phyloP scores from a whole-genome alignment of 331 rosid genomes.

The Quercus tomentella region DNA sequence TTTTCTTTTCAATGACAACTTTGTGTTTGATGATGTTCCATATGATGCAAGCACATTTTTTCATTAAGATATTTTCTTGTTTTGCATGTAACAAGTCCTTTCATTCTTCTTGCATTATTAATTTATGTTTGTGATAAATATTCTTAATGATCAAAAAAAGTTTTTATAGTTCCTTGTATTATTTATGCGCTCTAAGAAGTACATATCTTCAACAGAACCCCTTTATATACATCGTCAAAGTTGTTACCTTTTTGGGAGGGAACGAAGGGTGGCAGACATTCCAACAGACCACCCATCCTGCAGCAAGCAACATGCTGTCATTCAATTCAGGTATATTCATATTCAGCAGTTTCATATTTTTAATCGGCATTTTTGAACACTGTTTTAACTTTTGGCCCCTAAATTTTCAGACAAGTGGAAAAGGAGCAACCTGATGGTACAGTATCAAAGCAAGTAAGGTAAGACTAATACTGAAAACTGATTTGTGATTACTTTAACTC shows the following conservation, averaged over 20 bases:
- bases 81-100: background rate
- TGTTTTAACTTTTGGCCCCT: background rate
- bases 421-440: slow-evolving; percentile 79
- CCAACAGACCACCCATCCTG: slow-evolving; percentile 99
- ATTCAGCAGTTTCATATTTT: slow-evolving; percentile 2
- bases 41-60: background rate
- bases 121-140: background rate
- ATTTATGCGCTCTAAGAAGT: slow-evolving; percentile 16
- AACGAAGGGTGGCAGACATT: slow-evolving; percentile 92
- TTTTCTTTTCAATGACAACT: background rate
- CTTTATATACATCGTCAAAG: slow-evolving; percentile 94
- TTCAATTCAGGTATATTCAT: slow-evolving; percentile 72
- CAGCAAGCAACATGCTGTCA: slow-evolving; percentile 99
- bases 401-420: slow-evolving; percentile 67
- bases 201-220: slow-evolving; percentile 62
- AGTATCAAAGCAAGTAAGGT: slow-evolving; percentile 59
- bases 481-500: background rate
- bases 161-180: background rate
- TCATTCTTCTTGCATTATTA: slow-evolving; percentile 13
- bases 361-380: background rate
- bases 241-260: slow-evolving; percentile 96
- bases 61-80: background rate
- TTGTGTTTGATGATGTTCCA: slow-evolving; percentile 2
- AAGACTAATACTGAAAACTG: background rate
- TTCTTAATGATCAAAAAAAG: slow-evolving; percentile 3